Base-by-base conservation (phyloP, 345 rosid species). In the Acer saccharum region DNA sequence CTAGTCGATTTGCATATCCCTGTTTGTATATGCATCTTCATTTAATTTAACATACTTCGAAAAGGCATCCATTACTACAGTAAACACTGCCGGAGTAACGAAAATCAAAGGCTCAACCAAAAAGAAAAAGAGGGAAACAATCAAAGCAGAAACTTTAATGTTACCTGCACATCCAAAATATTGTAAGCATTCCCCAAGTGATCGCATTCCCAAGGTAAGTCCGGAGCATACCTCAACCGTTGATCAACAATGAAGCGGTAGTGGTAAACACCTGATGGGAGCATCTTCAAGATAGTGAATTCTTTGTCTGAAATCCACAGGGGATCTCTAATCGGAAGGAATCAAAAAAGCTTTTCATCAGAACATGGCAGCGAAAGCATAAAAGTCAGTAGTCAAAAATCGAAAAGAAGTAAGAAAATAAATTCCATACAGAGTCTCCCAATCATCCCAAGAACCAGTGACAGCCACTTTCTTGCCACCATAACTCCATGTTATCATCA, bases 371-470 rank as follows among this genome's bases (percentile, higher is more conserved):
- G 10, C 62, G 21, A 46, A 71, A 63, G 65, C 64, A 71, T 11
- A 55, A 32, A 35, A 44, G 7, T 46, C 3, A 58, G n/a, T 57
- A 75, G 46, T 39, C 20, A 69, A 35, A 68, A 68, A 66, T 9
- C 5, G 46, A 64, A 50, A 29, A 78, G 41, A 77, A 58, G 20
- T 52, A 46, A 32, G 35, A 32, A 18, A 68, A 65, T 66, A 68
- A 60, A 76, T 65, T 66, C 29, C 64, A 35, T 77, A 89, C 94
- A 78, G 74, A n/a, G 58, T 81, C 27, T 39, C 66, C 94, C 94
- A 91, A 63, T 88, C 83, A 81, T 91, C 84, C 94, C 94, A 91
- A 25, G 94, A 87, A 61, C 94, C 94, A n/a, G 84, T 78, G n/a
- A 91, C 73, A 16, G 91, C 89, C 25, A 89, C 92, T 77, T 84